Evolutionary conservation across 164 flowering plant species (phyloP), one percentile per base, ranked within the genome.

Genomic region (Platanus orientalis): DNA sequence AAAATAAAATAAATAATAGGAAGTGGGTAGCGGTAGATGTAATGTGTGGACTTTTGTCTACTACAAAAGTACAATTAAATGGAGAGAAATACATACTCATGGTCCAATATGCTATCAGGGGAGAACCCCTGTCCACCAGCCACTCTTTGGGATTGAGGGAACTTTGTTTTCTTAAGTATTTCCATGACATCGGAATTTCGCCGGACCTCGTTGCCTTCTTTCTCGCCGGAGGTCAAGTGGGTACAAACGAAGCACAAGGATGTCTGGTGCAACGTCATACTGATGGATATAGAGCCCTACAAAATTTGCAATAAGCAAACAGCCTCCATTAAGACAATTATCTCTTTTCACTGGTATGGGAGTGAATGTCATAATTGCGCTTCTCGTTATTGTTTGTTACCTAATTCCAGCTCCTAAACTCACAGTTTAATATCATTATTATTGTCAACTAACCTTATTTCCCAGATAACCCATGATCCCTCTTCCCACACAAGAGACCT

Each of bases 391-490:
- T n/a, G n/a, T n/a, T n/a, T n/a, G n/a, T n/a, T n/a, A n/a, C n/a
- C n/a, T n/a, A n/a, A n/a, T n/a, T n/a, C n/a, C n/a, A n/a, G n/a
- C n/a, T n/a, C n/a, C n/a, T n/a, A n/a, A n/a, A n/a, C n/a, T n/a
- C n/a, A n/a, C n/a, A n/a, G n/a, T n/a, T n/a, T n/a, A n/a, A n/a
- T n/a, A n/a, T n/a, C n/a, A n/a, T n/a, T n/a, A n/a, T n/a, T n/a
- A n/a, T n/a, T n/a, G n/a, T n/a, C n/a, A n/a, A 47, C 65, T 28
- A 29, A 89, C 98, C 92, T 92, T 92, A 67, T 92, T 92, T 53
- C 98, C 95, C 47, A 89, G 83, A 70, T 86, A 92, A 27, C 98
- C 95, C 97, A 92, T 89, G 45, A 92, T 76, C 36, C 97, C 98
- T 69, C 86, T 80, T 14, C 96, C 98, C 39, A 92, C 95, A 40